A percentile compares a stretch with the other conserved stretches of the same genome.
These are phyloP conservation scores for Rickenella mellea DNA, from an alignment of 768 basidiomycete genomes.

Conservation along the genomic window DNA sequence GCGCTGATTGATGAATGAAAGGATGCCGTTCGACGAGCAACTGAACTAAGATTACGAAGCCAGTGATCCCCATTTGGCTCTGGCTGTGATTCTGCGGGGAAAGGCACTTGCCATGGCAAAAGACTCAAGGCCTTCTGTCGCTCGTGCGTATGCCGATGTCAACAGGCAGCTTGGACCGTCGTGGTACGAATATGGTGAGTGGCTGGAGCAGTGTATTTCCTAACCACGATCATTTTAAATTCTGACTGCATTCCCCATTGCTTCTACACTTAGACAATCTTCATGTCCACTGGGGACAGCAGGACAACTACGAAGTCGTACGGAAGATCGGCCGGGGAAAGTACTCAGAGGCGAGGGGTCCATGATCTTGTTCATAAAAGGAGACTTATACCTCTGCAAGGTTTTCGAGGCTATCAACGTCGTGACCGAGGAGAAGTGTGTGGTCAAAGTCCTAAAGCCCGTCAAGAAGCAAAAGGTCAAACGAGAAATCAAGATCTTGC, in stretches of 20 bases:
- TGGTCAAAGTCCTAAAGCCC: conserved; percentile 69
- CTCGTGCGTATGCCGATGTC: conserved; percentile 45
- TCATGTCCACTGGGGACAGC: conserved; percentile 52
- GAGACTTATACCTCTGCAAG: conserved; percentile 17
- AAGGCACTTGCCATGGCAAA: no score
- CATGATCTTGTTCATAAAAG: background rate
- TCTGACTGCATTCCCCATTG: background rate
- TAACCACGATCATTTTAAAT: background rate
- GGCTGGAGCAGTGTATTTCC: conserved; percentile 1
- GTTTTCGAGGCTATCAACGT: conserved; percentile 55
- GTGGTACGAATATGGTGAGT: conserved; percentile 58
- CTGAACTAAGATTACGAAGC: no score
- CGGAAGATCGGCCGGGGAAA: conserved; percentile 56
- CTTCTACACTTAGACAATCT: conserved; percentile 35
- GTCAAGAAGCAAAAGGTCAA: conserved; percentile 66
- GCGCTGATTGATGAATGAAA: no score
- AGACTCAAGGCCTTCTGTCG: conserved; percentile 22
- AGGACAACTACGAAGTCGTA: conserved; percentile 59
- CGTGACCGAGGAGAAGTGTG: conserved; percentile 41
- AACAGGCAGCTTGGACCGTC: conserved; percentile 46
- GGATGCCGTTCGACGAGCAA: no score
- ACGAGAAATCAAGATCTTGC: conserved; percentile 66
- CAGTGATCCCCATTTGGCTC: no score
- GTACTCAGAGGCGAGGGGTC: conserved; percentile 46
- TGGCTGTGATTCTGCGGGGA: no score